Percentiles rank a stretch among this genome's conserved stretches.
These are phyloP conservation scores for Conoideocrella luteorostrata DNA, from an alignment of 2,329 filamentous ascomycete species.

Conservation along the genomic window DNA sequence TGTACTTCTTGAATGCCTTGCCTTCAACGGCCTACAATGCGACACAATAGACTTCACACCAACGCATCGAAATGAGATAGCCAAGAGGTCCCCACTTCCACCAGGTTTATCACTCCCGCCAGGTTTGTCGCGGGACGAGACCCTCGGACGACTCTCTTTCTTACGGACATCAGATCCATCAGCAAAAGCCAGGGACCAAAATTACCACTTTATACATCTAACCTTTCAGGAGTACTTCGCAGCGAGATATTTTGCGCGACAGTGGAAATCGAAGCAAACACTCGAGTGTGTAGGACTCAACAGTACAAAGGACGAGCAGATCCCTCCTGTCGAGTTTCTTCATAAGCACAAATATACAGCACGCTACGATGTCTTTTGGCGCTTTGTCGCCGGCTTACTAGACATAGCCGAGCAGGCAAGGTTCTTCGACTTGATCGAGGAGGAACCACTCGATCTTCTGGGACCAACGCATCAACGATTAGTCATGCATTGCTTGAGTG, in stretches of 20 bases:
- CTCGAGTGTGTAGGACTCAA: slow-evolving; percentile 14
- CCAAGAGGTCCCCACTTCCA: slow-evolving; percentile 11
- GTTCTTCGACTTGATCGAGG: too few relatives aligned
- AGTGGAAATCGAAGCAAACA: slow-evolving; percentile 17
- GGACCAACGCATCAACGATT: too few relatives aligned
- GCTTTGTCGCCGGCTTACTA: slow-evolving; percentile 30
- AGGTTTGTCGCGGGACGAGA: slow-evolving; percentile 11
- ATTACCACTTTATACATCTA: slow-evolving; percentile 35
- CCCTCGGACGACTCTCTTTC: slow-evolving; percentile 26
- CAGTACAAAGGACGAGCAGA: neutral
- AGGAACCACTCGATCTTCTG: too few relatives aligned
- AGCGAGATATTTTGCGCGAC: slow-evolving; percentile 30
- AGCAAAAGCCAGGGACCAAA: slow-evolving; percentile 12
- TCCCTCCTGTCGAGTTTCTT: neutral
- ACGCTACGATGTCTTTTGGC: slow-evolving; percentile 31
- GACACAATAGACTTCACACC: slow-evolving; percentile 25
- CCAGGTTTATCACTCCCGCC: too few relatives aligned
- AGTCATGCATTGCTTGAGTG: too few relatives aligned
- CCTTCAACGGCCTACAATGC: slow-evolving; percentile 28
- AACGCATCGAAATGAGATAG: slow-evolving; percentile 16
- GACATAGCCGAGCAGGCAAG: too few relatives aligned
- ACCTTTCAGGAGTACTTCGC: slow-evolving; percentile 38
- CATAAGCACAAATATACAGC: slow-evolving; percentile 26
- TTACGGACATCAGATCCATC: slow-evolving; percentile 25
- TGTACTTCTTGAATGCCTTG: slow-evolving; percentile 24